Evolutionary conservation across 2,329 filamentous ascomycete species (phyloP).

Genomic region (Coniochaeta hoffmannii): DNA sequence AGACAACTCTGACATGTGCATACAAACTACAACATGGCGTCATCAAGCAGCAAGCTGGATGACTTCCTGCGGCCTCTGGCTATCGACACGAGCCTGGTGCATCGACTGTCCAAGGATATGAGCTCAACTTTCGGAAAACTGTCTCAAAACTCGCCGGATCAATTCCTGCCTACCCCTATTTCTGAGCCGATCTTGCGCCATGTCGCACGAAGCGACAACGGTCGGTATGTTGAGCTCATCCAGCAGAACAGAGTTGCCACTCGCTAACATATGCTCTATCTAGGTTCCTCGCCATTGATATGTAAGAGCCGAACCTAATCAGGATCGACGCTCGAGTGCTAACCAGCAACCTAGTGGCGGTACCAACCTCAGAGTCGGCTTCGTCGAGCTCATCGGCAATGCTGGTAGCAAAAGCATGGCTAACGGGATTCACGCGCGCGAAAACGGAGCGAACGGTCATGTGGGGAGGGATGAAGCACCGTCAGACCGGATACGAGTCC

Average conservation of each 20-base stretch:
- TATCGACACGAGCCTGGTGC: constrained; percentile 37
- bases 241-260: background rate
- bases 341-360: constrained; percentile 44
- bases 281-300: constrained; percentile 57
- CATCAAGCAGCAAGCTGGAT: constrained; percentile 16
- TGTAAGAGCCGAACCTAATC: constrained; percentile 37
- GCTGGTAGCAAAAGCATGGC: constrained; percentile 15
- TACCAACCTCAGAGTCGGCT: constrained; percentile 61
- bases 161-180: constrained; percentile 56
- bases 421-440: constrained; percentile 12
- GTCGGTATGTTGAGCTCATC: constrained; percentile 34
- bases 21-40: constrained; percentile 1
- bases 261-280: background rate
- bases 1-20: background rate
- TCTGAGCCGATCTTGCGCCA: constrained; percentile 50
- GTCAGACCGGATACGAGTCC: constrained; percentile 36
- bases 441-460: constrained; percentile 10
- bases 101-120: constrained; percentile 40
- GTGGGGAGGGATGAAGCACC: constrained; percentile 11
- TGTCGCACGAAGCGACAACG: constrained; percentile 28
- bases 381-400: constrained; percentile 49
- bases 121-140: constrained; percentile 38
- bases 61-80: constrained; percentile 44
- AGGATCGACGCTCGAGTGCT: constrained; percentile 20
- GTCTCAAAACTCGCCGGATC: constrained; percentile 42